phyloP scores from a whole-genome alignment of 2,329 filamentous ascomycete genomes.

The Fonsecaea erecta region DNA sequence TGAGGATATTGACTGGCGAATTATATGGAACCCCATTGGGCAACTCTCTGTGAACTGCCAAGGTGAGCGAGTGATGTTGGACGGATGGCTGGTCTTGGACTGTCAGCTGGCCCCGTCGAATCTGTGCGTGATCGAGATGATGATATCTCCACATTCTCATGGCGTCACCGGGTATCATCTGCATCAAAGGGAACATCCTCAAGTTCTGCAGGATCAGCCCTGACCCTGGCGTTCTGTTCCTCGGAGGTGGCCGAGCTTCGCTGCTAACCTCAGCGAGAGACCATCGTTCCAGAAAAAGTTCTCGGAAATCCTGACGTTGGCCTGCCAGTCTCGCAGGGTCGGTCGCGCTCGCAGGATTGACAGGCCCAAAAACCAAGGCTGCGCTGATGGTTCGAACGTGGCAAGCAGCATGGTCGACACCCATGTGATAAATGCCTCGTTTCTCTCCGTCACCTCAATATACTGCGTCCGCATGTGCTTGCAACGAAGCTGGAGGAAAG shows the following conservation, averaged over 20 bases:
- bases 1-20: not conserved
- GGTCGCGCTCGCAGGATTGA: conserved; percentile 17
- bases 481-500: conserved; percentile 23
- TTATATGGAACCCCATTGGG: not conserved
- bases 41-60: not conserved
- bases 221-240: conserved; percentile 14
- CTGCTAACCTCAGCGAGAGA: conserved; percentile 23
- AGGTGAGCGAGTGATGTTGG: not conserved
- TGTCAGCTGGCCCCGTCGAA: not conserved
- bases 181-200: not conserved
- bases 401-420: conserved; percentile 18
- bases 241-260: conserved; percentile 18
- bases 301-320: conserved; percentile 22
- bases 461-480: conserved; percentile 12
- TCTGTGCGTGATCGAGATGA: not conserved
- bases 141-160: not conserved
- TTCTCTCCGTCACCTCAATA: conserved; percentile 21
- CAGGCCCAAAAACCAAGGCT: conserved; percentile 16
- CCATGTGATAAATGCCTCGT: conserved; percentile 23
- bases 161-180: not conserved
- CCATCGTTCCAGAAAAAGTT: conserved; percentile 26
- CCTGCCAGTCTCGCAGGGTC: conserved; percentile 21
- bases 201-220: not conserved
- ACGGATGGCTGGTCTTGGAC: not conserved
- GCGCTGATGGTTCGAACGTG: conserved; percentile 17